phyloP scores from a whole-genome alignment of 306 rosid species.

The Erythrophleum fordii region DNA sequence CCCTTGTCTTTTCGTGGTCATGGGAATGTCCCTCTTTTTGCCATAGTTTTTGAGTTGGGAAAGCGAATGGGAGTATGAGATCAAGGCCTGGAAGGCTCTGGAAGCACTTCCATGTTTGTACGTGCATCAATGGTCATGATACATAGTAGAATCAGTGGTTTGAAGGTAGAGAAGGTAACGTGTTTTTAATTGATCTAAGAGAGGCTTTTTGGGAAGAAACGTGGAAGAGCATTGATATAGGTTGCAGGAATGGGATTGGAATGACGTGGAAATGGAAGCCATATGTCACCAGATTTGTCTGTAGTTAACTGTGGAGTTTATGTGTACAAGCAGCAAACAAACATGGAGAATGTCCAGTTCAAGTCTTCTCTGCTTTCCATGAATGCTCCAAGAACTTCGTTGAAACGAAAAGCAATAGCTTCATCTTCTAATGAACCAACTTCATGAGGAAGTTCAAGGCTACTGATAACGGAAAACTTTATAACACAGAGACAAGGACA shows the following conservation, averaged over 20 bases:
- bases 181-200: constrained; percentile 1
- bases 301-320: neutral
- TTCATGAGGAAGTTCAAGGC: neutral
- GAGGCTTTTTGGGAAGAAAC: neutral
- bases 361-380: neutral
- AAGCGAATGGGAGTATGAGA: neutral
- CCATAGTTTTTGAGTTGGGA: neutral
- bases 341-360: neutral
- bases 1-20: neutral
- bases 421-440: neutral
- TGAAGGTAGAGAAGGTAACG: neutral
- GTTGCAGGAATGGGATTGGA: neutral
- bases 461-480: neutral
- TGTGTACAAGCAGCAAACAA: neutral
- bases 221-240: no score
- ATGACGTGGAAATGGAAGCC: neutral
- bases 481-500: no score
- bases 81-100: neutral
- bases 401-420: neutral
- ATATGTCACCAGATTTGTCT: neutral
- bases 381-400: neutral
- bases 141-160: neutral
- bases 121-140: neutral
- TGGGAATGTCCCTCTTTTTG: neutral
- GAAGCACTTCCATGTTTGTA: neutral